These are phyloP conservation scores for Magnusiomyces ingens DNA, from an alignment of 1,139 yeast species.

Conservation along the genomic window DNA sequence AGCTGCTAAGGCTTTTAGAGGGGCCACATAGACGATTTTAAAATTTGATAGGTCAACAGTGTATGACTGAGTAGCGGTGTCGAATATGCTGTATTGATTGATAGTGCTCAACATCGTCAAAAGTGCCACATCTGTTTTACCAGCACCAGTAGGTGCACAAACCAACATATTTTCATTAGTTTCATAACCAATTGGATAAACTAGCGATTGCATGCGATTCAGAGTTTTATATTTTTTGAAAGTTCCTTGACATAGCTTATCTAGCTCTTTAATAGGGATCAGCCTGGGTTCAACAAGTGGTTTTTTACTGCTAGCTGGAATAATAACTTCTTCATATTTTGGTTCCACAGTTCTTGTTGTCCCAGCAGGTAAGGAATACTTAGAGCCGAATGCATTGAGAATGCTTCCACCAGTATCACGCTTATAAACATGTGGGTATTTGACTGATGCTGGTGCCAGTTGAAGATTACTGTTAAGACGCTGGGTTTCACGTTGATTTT, in stretches of 20 bases:
- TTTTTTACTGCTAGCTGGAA: constrained; percentile 62
- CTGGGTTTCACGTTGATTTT: constrained; percentile 40
- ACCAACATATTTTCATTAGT: constrained; percentile 94
- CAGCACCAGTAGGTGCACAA: constrained; percentile 99
- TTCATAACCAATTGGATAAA: constrained; percentile 85
- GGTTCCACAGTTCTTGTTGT: constrained; percentile 53
- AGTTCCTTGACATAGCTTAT: constrained; percentile 74
- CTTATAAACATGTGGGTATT: constrained; percentile 85
- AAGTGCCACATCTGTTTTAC: constrained; percentile 96
- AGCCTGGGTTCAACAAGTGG: constrained; percentile 39
- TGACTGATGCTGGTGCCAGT: constrained; percentile 42
- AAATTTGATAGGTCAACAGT: constrained; percentile 75
- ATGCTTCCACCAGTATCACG: constrained; percentile 57
- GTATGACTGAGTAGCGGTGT: constrained; percentile 46
- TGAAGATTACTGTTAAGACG: constrained; percentile 45
- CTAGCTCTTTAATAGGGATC: constrained; percentile 56
- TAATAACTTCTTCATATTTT: constrained; percentile 74
- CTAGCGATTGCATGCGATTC: constrained; percentile 87
- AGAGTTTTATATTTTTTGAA: constrained; percentile 70
- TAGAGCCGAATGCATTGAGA: constrained; percentile 72
- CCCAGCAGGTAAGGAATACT: constrained; percentile 73
- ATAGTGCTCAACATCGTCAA: constrained; percentile 75
- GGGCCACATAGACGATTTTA: constrained; percentile 92
- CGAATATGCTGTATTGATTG: constrained; percentile 50
- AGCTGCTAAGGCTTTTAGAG: constrained; percentile 92